Evolutionary conservation across 164 flowering plant genomes (phyloP).

Genomic region (Akebia trifoliata): DNA sequence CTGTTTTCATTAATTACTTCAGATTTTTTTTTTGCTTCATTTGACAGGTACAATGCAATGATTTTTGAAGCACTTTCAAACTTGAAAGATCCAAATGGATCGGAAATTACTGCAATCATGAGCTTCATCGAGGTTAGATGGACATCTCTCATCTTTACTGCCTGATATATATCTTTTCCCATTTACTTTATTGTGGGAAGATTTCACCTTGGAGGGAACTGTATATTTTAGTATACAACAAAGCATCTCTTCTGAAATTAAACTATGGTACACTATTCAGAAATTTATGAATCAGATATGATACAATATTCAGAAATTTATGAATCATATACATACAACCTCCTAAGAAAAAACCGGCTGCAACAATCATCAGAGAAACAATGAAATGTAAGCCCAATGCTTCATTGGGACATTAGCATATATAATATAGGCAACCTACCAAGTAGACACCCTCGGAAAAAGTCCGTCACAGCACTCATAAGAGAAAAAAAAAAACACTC

Average conservation of each 20-base stretch:
- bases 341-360: too few species aligned
- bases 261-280: neutral
- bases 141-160: neutral
- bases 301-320: too few species aligned
- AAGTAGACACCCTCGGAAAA: too few species aligned
- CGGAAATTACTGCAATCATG: slow-evolving; percentile 42
- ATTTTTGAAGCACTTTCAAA: slow-evolving; percentile 64
- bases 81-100: slow-evolving; percentile 60
- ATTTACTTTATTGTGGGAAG: neutral
- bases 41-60: slow-evolving; percentile 50
- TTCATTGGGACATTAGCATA: too few species aligned
- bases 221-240: neutral
- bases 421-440: too few species aligned
- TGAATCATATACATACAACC: too few species aligned
- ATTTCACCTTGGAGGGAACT: neutral
- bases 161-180: neutral
- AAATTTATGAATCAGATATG: neutral
- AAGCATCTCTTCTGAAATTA: neutral
- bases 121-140: slow-evolving; percentile 57
- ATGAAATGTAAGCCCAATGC: too few species aligned
- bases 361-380: too few species aligned
- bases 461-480: too few species aligned
- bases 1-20: slow-evolving; percentile 6
- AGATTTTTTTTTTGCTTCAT: slow-evolving; percentile 5
- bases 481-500: too few species aligned